A percentile compares a stretch with the other conserved stretches of the same genome.
Evolutionary conservation across 106 monocot genomes (phyloP).

Genomic region (Dactylorhiza incarnata): DNA sequence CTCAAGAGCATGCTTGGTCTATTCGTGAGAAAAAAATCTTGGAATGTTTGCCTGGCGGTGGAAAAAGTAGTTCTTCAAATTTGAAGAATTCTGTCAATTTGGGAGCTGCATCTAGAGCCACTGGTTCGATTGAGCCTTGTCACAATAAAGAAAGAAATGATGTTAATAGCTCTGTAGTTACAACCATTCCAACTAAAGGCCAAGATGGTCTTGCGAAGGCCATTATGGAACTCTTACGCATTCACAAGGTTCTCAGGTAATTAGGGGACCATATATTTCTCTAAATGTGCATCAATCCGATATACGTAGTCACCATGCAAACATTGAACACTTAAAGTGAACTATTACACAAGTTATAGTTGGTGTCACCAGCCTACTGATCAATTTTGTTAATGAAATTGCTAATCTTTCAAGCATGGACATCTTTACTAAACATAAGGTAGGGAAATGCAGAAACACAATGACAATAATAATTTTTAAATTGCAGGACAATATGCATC

Average conservation of each 20-base stretch:
- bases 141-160: constrained; percentile 4
- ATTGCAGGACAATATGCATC: too few relatives aligned
- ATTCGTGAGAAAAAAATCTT: constrained; percentile 31
- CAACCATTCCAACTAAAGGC: constrained; percentile 30
- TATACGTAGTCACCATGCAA: neutral
- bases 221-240: constrained; percentile 37
- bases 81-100: constrained; percentile 15
- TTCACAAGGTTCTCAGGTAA: constrained; percentile 56
- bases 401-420: too few relatives aligned
- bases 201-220: constrained; percentile 52
- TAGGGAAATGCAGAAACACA: too few relatives aligned
- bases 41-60: constrained; percentile 9
- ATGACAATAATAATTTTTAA: too few relatives aligned
- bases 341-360: too few relatives aligned
- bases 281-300: neutral
- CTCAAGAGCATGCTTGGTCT: constrained; percentile 55
- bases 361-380: too few relatives aligned
- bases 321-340: neutral
- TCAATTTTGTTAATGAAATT: too few relatives aligned
- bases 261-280: neutral
- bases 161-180: neutral
- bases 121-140: constrained; percentile 11
- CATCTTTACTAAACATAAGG: too few relatives aligned
- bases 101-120: constrained; percentile 3
- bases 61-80: constrained; percentile 1